phyloP scores from a whole-genome alignment of 768 basidiomycete genomes.

The Trametopsis cervina region DNA sequence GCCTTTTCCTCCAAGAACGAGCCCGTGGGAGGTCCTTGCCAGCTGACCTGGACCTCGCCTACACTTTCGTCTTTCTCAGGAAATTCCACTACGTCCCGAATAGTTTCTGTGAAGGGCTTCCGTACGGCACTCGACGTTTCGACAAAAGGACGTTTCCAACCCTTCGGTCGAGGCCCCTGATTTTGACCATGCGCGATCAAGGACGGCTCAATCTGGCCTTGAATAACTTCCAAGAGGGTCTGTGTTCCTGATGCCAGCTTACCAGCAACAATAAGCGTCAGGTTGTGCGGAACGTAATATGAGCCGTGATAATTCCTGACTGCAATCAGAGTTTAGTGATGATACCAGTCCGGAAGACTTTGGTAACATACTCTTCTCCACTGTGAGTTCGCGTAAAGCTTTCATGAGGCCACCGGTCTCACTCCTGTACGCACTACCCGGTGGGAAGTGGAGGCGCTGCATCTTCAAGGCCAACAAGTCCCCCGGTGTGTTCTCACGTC shows the following conservation, averaged over 20 bases:
- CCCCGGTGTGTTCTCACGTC: conserved; percentile 85
- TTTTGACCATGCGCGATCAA: conserved; percentile 72
- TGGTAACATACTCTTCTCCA: conserved; percentile 70
- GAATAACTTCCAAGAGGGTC: conserved; percentile 76
- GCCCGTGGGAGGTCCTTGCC: conserved; percentile 69
- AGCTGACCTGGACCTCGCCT: conserved; percentile 77
- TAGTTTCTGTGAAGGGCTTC: conserved; percentile 42
- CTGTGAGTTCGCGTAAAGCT: conserved; percentile 74
- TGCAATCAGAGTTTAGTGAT: no score
- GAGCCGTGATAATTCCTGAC: conserved; percentile 84
- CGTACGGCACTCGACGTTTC: conserved; percentile 76
- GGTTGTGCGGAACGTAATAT: conserved; percentile 92
- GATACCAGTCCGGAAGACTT: conserved; percentile 5
- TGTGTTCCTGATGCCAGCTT: conserved; percentile 71
- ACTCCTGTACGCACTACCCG: conserved; percentile 83
- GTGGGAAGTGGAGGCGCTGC: conserved; percentile 76
- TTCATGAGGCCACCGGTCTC: conserved; percentile 98
- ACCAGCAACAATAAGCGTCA: conserved; percentile 84
- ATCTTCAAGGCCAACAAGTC: conserved; percentile 88
- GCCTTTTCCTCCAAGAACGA: conserved; percentile 76
- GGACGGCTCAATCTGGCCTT: conserved; percentile 75
- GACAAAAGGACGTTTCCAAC: conserved; percentile 92
- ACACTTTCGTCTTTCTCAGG: conserved; percentile 95
- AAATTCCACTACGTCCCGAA: conserved; percentile 74
- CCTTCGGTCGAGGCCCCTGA: conserved; percentile 59